These are phyloP conservation scores for Xylariaceae sp. DNA, from an alignment of 2,329 filamentous ascomycete genomes.

Conservation along the genomic window DNA sequence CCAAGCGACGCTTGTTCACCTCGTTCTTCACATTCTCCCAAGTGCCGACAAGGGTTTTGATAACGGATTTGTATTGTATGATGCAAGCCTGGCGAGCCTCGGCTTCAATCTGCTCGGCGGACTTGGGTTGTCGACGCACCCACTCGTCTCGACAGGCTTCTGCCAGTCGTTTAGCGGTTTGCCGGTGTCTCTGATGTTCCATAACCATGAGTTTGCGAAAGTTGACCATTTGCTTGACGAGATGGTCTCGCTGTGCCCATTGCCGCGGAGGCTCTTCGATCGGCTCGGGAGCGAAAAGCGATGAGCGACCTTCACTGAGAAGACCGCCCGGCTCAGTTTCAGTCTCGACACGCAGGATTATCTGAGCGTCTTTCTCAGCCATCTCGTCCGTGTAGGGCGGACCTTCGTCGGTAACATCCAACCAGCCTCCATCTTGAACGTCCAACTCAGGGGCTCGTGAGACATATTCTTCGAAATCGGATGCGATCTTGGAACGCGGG, in stretches of 20 bases:
- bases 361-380: conserved; percentile 62
- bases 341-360: conserved; percentile 66
- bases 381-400: conserved; percentile 56
- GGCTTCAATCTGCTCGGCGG: conserved; percentile 73
- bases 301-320: conserved; percentile 66
- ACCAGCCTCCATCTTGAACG: conserved; percentile 54
- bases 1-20: conserved; percentile 56
- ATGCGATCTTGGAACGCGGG: conserved; percentile 46
- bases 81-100: conserved; percentile 69
- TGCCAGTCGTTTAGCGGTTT: conserved; percentile 74
- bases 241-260: conserved; percentile 84
- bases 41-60: conserved; percentile 52
- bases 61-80: conserved; percentile 66
- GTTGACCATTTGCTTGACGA: conserved; percentile 72
- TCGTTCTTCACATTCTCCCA: conserved; percentile 63
- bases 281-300: conserved; percentile 68
- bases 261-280: conserved; percentile 70
- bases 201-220: conserved; percentile 76
- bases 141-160: conserved; percentile 74
- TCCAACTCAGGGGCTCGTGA: conserved; percentile 46
- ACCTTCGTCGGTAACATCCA: conserved; percentile 53
- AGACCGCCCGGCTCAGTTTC: conserved; percentile 73
- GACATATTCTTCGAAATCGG: conserved; percentile 57
- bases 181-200: conserved; percentile 74
- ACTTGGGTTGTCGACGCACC: conserved; percentile 69